Evolutionary conservation across 2,329 filamentous ascomycete genomes (phyloP).

Genomic region (Stylonectria norvegica): DNA sequence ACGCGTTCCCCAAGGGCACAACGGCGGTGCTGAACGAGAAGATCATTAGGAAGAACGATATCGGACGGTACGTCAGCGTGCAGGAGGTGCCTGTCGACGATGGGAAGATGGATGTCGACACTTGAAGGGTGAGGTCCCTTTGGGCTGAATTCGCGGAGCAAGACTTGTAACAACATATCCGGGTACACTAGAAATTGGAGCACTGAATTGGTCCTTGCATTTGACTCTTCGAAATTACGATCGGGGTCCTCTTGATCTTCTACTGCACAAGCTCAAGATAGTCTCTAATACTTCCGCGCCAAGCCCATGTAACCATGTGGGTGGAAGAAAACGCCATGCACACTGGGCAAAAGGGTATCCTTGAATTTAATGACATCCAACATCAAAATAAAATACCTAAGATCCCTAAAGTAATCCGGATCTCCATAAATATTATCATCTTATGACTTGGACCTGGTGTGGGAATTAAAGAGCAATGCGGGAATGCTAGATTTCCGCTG

Average conservation of each 20-base stretch:
- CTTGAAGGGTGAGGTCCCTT: conserved; percentile 33
- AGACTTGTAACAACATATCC: conserved; percentile 25
- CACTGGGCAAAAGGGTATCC: no score
- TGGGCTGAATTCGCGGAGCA: conserved; percentile 13
- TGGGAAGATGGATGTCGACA: conserved; percentile 67
- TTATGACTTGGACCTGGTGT: no score
- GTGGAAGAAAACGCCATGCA: no score
- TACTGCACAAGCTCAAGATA: no score
- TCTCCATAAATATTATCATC: no score
- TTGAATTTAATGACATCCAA: not conserved
- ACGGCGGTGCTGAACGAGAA: conserved; percentile 95
- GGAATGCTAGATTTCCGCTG: no score
- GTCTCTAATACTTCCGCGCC: no score
- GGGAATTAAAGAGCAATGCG: no score
- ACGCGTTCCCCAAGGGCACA: conserved; percentile 86
- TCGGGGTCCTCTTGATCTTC: no score
- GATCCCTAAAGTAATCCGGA: no score
- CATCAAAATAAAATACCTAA: not conserved
- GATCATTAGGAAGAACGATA: conserved; percentile 89
- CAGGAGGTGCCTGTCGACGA: conserved; percentile 74
- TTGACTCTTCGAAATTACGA: conserved; percentile 8
- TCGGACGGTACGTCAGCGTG: conserved; percentile 90
- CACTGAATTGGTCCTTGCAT: conserved; percentile 12
- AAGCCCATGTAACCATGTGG: no score
- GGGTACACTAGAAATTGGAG: conserved; percentile 17